Percentiles rank a stretch among this genome's conserved stretches.
These are phyloP conservation scores for Spirogloea muscicola DNA, from an alignment of 139 green algal genomes.

Conservation along the genomic window DNA sequence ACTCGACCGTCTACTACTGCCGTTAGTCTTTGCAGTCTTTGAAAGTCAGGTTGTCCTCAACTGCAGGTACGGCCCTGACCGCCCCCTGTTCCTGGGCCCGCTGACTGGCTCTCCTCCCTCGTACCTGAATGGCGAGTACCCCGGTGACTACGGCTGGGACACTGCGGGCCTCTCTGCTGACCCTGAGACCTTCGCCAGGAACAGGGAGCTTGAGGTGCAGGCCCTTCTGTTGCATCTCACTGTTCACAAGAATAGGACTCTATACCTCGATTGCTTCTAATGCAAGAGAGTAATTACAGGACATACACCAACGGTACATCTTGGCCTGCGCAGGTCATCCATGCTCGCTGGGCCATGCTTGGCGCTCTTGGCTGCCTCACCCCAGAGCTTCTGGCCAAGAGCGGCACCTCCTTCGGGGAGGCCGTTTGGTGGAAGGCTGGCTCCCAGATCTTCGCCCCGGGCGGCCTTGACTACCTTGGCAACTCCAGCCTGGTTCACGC, in stretches of 20 bases:
- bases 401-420: conserved; percentile 39
- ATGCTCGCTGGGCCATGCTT: too few species aligned
- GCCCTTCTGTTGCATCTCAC: background rate
- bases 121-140: conserved; percentile 65
- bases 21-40: too few species aligned
- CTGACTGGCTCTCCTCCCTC: conserved; percentile 30
- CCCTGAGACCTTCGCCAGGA: conserved; percentile 60
- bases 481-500: conserved; percentile 63
- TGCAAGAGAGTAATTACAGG: too few species aligned
- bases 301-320: too few species aligned
- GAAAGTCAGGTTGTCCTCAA: conserved; percentile 1
- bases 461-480: conserved; percentile 77
- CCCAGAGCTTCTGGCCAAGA: conserved; percentile 43
- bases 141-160: conserved; percentile 95
- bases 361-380: conserved; percentile 43
- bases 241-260: too few species aligned
- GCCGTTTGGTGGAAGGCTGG: conserved; percentile 91
- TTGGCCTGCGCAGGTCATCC: conserved; percentile 90
- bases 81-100: conserved; percentile 32
- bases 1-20: too few species aligned
- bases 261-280: too few species aligned
- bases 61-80: conserved; percentile 49
- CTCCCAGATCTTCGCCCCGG: conserved; percentile 80
- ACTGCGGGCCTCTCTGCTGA: conserved; percentile 92
- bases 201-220: conserved; percentile 93